Base-by-base conservation (phyloP, 805 yeast species). In the Nakazawaea populi region DNA sequence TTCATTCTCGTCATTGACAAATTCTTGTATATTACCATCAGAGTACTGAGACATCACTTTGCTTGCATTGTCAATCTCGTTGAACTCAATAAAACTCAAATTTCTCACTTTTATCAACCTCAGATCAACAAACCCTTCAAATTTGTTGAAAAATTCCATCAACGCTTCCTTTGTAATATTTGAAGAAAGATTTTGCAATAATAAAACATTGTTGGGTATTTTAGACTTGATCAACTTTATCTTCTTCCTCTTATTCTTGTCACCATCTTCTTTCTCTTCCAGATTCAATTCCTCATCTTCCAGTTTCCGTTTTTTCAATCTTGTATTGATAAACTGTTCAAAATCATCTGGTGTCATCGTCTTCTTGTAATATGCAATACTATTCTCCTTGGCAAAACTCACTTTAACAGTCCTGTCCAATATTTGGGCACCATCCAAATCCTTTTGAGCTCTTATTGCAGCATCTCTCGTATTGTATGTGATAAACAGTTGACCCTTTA, bases 401-500 rank as follows among this genome's bases (percentile, higher is more conserved):
- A 83, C 72, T 14, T 67, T 71, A 58, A 85, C 67, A 0, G 75
- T 75, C 48, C 76, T 76, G 24, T 73, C 79, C 55, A 74, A 73
- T 10, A 85, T 49, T 24, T 66, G 66, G 32, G 58, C 53, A 11
- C 74, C 72, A 44, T 79, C 68, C 38, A 77, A 56, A 14, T 60
- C 65, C n/a, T 69, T 67, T 3, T 76, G 60, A 0, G 85, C 86
- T 40, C 60, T 58, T 4, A 61, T 51, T 1, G 90, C 82, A 5
- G 68, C 64, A 3, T 69, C 69, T 1, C 59, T 58, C 18, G 63
- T 60, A 4, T 67, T 72, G 48, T 82, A 79, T 0, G 87, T 79
- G 5, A 89, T 73, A 63, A 87, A 89, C 1, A 96, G 96, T 64
- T 89, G 96, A 2, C 96, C 96, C 51, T 84, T 75, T 76, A 85